A percentile compares a stretch with the other conserved stretches of the same genome.
phyloP scores from a whole-genome alignment of 2,329 filamentous ascomycete species.

The Hirsutella minnesotensis region DNA sequence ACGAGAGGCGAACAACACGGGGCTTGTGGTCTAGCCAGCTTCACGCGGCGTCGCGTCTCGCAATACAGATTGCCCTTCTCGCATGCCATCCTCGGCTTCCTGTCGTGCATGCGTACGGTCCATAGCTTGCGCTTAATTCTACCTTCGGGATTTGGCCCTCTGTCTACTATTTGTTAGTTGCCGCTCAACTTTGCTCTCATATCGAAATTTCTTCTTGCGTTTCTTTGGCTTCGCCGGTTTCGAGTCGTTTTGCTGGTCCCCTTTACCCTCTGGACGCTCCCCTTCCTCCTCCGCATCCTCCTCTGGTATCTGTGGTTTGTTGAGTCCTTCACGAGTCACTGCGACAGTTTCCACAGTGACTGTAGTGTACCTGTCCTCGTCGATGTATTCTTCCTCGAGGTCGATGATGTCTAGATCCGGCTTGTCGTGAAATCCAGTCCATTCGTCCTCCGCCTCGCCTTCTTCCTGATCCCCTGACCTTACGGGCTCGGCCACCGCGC shows the following conservation, averaged over 20 bases:
- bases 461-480: constrained; percentile 26
- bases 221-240: constrained; percentile 41
- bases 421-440: constrained; percentile 52
- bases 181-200: constrained; percentile 79
- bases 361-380: constrained; percentile 91
- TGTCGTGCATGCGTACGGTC: not conserved
- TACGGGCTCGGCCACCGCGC: constrained; percentile 25
- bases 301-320: constrained; percentile 34
- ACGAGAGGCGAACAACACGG: constrained; percentile 13
- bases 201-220: constrained; percentile 67
- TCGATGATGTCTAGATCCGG: constrained; percentile 45
- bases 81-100: constrained; percentile 6
- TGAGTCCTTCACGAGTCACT: constrained; percentile 61
- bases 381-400: constrained; percentile 86
- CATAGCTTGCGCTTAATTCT: not conserved
- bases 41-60: constrained; percentile 18
- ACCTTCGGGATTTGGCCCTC: constrained; percentile 41
- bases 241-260: constrained; percentile 17
- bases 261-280: constrained; percentile 13
- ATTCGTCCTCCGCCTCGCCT: constrained; percentile 37
- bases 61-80: constrained; percentile 15
- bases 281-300: constrained; percentile 23
- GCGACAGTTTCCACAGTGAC: constrained; percentile 88
- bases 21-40: constrained; percentile 16
- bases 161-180: constrained; percentile 61